These are phyloP conservation scores for Maudiozyma bulderi DNA, from an alignment of 805 yeast species.

Conservation along the genomic window DNA sequence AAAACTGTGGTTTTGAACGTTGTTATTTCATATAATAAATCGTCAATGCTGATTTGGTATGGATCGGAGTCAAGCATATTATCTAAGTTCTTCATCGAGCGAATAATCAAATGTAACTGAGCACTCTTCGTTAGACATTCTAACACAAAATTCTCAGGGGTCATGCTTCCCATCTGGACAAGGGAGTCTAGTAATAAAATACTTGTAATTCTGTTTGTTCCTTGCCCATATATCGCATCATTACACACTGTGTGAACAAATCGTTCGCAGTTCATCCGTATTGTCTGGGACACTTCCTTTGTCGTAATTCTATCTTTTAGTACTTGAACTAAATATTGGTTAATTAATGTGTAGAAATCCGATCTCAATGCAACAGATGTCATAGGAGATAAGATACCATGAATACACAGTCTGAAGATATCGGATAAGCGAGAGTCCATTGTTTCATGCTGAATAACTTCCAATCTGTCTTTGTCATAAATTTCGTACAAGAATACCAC, in stretches of 20 bases:
- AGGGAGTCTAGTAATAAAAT: constrained; percentile 63
- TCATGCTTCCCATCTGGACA: constrained; percentile 44
- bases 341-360: constrained; percentile 67
- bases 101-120: constrained; percentile 52
- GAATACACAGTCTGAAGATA: constrained; percentile 62
- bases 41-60: constrained; percentile 38
- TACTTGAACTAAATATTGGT: constrained; percentile 50
- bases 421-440: constrained; percentile 53
- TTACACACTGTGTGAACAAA: constrained; percentile 57
- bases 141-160: constrained; percentile 45
- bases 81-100: constrained; percentile 62
- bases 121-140: constrained; percentile 57
- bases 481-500: constrained; percentile 61
- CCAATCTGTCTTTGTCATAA: constrained; percentile 41
- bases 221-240: constrained; percentile 76
- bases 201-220: constrained; percentile 64
- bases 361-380: constrained; percentile 63
- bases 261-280: constrained; percentile 50
- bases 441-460: constrained; percentile 26
- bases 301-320: constrained; percentile 34
- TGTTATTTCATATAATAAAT: constrained; percentile 62
- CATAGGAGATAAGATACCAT: constrained; percentile 62
- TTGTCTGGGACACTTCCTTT: constrained; percentile 41
- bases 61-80: constrained; percentile 39
- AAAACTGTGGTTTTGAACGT: constrained; percentile 65